Base-by-base conservation (phyloP, 208 protist species). In the Herpetomonas tarakana region DNA sequence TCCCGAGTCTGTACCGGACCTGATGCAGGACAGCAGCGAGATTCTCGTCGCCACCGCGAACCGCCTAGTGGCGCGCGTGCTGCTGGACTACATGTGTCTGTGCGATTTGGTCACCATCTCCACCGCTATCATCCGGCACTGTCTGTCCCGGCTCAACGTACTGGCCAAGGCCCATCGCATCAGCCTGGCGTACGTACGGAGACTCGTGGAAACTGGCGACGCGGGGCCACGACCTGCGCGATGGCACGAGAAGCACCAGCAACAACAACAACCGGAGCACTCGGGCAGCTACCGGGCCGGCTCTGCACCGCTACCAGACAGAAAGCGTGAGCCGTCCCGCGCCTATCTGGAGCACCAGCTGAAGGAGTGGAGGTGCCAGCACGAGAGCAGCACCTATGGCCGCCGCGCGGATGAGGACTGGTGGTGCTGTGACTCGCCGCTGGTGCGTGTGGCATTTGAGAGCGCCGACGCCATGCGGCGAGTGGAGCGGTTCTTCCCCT, bases 21-120 rank as follows among this genome's bases (percentile, higher is more conserved):
- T 81, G 2, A 86, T 79, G 74, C 28, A 35, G 1, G 62, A 63
- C 58, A 58, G 52, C 7, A 49, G 62, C 28, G 79, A 86, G 65
- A 55, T 58, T 31, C 55, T 76, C 24, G 63, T 64, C 29, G 62
- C 71, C 2, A 77, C 76, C 16, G 73, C 84, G 35, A 90, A 81
- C 60, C 65, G 75, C 28, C 63, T 71, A 26, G 68, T 93, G 22
- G 75, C 70, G 25, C 66, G 70, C 25, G 71, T 83, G 12, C 58
- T 93, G 39, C 27, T 90, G 53, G 78, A 76, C 11, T 84, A 83
- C 52, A 66, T 88, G 30, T 29, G 72, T 46, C 63, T 66, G 50
- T 68, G 72, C 25, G 66, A 84, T 56, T 47, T 87, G 11, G 55
- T 65, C 29, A 62, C 67, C 14, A 64, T 79, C 31, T 65, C 82